Percentiles rank a stretch among this genome's conserved stretches.
Conservation (phyloP, 306 rosid genomes). For the Gleditsia sinensis region DNA sequence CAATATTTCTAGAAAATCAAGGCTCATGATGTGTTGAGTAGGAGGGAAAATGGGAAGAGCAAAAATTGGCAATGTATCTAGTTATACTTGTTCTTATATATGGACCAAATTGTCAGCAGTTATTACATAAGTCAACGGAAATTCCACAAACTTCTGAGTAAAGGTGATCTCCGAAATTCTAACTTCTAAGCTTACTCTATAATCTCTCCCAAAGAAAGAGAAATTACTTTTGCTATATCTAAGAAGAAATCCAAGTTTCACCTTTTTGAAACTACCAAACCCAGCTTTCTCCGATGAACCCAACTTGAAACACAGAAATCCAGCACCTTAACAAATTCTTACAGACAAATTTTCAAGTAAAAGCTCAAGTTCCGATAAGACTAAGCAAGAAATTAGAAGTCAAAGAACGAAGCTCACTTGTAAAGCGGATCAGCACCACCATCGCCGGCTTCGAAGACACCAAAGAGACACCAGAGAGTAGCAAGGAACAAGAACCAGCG, state of each 20-base stretch:
- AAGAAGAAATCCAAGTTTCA: conserved; percentile 11
- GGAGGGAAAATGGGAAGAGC: background rate
- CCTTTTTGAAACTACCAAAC: background rate
- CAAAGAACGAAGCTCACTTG: conserved; percentile 35
- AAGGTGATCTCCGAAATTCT: conserved; percentile 1
- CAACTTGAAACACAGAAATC: background rate
- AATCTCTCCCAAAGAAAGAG: background rate
- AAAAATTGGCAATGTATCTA: conserved; percentile 18
- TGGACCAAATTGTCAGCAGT: background rate
- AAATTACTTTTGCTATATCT: background rate
- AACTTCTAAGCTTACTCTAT: background rate
- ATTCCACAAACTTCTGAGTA: background rate
- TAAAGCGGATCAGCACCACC: conserved; percentile 73
- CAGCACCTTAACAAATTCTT: background rate
- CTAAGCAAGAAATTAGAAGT: background rate
- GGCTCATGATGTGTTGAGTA: background rate
- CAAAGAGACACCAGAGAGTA: conserved; percentile 32
- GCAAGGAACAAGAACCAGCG: conserved; percentile 42
- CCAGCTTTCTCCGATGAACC: background rate
- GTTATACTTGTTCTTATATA: background rate
- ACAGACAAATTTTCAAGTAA: background rate
- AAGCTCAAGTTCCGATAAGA: background rate
- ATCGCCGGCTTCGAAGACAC: conserved; percentile 42
- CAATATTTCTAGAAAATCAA: conserved; percentile 16
- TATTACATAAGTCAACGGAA: background rate